These are phyloP conservation scores for Colletotrichum zoysiae DNA, from an alignment of 2,329 filamentous ascomycete genomes.

Conservation along the genomic window DNA sequence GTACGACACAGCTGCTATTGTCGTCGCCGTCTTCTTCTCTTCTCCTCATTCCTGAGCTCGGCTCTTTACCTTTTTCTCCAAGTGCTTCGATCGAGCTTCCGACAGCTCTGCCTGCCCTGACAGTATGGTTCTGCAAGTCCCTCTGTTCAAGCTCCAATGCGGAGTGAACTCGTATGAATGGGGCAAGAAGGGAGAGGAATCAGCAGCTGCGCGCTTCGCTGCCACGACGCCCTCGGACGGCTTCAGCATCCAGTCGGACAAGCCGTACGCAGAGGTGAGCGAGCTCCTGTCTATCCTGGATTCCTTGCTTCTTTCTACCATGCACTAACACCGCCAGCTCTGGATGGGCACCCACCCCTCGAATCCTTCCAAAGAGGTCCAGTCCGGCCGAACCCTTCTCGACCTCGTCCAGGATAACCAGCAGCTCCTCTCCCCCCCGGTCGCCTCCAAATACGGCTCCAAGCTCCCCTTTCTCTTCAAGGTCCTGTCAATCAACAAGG, in stretches of 20 bases:
- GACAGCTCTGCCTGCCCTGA: background rate
- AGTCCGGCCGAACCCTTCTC: constrained; percentile 85
- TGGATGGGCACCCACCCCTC: constrained; percentile 99
- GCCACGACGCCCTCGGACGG: constrained; percentile 82
- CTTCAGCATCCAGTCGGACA: constrained; percentile 84
- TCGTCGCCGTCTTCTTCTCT: constrained; percentile 9
- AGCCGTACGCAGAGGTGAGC: constrained; percentile 91
- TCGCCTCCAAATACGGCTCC: constrained; percentile 80
- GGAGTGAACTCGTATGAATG: constrained; percentile 99
- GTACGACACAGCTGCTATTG: constrained; percentile 8
- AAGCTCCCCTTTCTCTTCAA: constrained; percentile 98
- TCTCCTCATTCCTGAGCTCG: background rate
- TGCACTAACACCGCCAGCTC: constrained; percentile 66
- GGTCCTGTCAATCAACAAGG: constrained; percentile 94
- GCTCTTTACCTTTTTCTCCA: background rate
- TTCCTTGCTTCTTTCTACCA: background rate
- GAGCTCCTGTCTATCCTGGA: background rate
- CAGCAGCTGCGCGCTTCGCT: constrained; percentile 90
- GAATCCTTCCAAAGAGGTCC: constrained; percentile 90
- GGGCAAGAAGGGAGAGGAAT: constrained; percentile 92
- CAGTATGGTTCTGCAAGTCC: constrained; percentile 72
- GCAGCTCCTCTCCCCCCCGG: constrained; percentile 79
- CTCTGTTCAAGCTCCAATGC: constrained; percentile 86
- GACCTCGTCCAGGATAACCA: constrained; percentile 91
- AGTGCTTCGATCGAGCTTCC: constrained; percentile 1